Evolutionary conservation across 179 eudicot genomes (phyloP).

Genomic region (Spergularia azorica): DNA sequence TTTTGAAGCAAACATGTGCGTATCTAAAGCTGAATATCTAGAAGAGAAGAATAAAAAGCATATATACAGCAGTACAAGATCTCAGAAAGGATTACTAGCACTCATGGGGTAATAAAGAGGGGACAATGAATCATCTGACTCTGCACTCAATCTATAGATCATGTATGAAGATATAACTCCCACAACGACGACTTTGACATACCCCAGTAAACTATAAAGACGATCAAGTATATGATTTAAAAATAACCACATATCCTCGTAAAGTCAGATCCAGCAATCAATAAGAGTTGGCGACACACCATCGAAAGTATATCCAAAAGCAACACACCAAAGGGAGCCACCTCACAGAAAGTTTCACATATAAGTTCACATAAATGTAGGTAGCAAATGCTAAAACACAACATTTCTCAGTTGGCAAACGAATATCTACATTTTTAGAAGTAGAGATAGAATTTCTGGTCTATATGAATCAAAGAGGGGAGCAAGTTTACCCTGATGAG

Average conservation of each 20-base stretch:
- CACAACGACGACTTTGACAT: too few relatives aligned
- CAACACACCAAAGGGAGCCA: neutral
- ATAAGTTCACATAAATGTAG: neutral
- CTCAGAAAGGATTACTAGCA: too few relatives aligned
- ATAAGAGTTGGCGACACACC: neutral
- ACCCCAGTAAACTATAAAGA: too few relatives aligned
- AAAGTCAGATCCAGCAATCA: neutral
- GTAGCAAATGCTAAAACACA: neutral
- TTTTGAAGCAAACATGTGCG: neutral
- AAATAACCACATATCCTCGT: neutral
- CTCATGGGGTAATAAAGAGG: too few relatives aligned
- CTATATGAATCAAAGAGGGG: slow-evolving; percentile 7
- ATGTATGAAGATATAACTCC: too few relatives aligned
- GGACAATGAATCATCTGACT: too few relatives aligned
- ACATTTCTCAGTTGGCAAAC: neutral
- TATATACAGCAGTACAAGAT: too few relatives aligned
- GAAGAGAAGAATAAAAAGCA: neutral
- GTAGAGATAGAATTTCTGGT: slow-evolving; percentile 3
- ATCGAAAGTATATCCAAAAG: neutral
- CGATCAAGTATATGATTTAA: neutral
- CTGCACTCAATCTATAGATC: too few relatives aligned
- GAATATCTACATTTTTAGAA: slow-evolving; percentile 1
- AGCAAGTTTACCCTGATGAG: slow-evolving; percentile 59
- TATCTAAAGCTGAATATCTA: neutral
- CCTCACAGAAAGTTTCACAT: neutral